phyloP scores from a whole-genome alignment of 495 filamentous ascomycete genomes.

The Jackrogersella multiformis region DNA sequence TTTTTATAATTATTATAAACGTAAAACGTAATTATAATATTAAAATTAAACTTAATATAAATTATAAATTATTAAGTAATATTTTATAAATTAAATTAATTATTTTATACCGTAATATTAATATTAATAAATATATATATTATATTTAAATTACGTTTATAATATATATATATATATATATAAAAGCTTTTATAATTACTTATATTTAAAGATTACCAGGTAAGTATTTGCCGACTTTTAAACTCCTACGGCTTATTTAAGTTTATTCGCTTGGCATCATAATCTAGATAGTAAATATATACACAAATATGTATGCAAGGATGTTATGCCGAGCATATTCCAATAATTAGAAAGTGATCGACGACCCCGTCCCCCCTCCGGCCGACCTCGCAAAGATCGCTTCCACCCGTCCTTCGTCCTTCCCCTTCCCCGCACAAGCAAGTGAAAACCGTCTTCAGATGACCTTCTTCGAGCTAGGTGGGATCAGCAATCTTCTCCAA shows the following conservation, averaged over 20 bases:
- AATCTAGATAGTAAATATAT: not conserved
- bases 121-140: not conserved
- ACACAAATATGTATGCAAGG: slow-evolving; percentile 17
- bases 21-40: not conserved
- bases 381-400: slow-evolving; percentile 35
- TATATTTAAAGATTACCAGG: no score
- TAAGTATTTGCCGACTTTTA: not conserved
- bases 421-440: slow-evolving; percentile 32
- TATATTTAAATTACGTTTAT: not conserved
- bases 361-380: slow-evolving; percentile 9
- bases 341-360: slow-evolving; percentile 29
- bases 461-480: slow-evolving; percentile 27
- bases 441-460: slow-evolving; percentile 8
- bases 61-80: no score
- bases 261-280: not conserved
- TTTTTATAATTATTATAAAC: not conserved
- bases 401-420: no score
- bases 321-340: slow-evolving; percentile 32
- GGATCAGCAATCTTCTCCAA: slow-evolving; percentile 39
- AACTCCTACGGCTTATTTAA: not conserved
- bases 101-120: no score
- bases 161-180: not conserved
- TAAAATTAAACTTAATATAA: not conserved
- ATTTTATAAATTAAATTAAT: no score
- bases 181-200: not conserved